A percentile compares a stretch with the other conserved stretches of the same genome.
phyloP scores from a whole-genome alignment of 2,329 filamentous ascomycete genomes.

The Magnaporthiopsis incrustans region DNA sequence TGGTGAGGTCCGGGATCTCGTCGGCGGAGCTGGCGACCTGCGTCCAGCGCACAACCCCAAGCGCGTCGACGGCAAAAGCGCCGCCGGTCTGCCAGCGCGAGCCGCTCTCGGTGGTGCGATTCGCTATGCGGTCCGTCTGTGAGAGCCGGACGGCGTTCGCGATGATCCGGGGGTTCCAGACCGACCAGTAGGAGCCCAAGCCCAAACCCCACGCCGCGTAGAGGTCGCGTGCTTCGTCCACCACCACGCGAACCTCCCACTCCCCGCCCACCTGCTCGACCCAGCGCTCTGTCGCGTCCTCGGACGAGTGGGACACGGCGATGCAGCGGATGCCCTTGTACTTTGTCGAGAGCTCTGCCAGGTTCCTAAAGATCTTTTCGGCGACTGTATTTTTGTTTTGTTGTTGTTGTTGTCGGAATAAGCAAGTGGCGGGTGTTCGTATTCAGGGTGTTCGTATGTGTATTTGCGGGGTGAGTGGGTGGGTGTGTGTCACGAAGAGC shows the following conservation, averaged over 20 bases:
- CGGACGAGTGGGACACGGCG: slow-evolving; percentile 53
- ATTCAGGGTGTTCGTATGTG: neutral
- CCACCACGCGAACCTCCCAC: slow-evolving; percentile 48
- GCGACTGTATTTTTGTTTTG: slow-evolving; percentile 40
- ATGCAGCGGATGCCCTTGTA: slow-evolving; percentile 46
- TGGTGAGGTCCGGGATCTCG: slow-evolving; percentile 44
- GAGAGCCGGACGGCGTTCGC: slow-evolving; percentile 50
- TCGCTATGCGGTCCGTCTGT: slow-evolving; percentile 57
- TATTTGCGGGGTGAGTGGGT: neutral
- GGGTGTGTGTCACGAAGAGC: neutral
- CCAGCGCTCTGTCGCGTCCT: slow-evolving; percentile 48
- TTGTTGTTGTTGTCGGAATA: neutral
- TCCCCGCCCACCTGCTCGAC: slow-evolving; percentile 46
- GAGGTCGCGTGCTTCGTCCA: slow-evolving; percentile 50
- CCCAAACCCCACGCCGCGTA: slow-evolving; percentile 62
- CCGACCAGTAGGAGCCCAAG: slow-evolving; percentile 51
- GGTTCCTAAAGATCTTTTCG: slow-evolving; percentile 53
- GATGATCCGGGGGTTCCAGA: slow-evolving; percentile 50
- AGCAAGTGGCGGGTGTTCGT: neutral
- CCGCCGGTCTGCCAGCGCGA: slow-evolving; percentile 62
- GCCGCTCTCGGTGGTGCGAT: slow-evolving; percentile 56
- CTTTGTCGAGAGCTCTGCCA: slow-evolving; percentile 42
- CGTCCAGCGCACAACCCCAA: slow-evolving; percentile 45
- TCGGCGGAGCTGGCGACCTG: slow-evolving; percentile 38
- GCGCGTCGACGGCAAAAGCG: slow-evolving; percentile 50